Evolutionary conservation across 495 filamentous ascomycete species (phyloP), one percentile per base, ranked within the genome.

Genomic region (Xylaria palmicola): DNA sequence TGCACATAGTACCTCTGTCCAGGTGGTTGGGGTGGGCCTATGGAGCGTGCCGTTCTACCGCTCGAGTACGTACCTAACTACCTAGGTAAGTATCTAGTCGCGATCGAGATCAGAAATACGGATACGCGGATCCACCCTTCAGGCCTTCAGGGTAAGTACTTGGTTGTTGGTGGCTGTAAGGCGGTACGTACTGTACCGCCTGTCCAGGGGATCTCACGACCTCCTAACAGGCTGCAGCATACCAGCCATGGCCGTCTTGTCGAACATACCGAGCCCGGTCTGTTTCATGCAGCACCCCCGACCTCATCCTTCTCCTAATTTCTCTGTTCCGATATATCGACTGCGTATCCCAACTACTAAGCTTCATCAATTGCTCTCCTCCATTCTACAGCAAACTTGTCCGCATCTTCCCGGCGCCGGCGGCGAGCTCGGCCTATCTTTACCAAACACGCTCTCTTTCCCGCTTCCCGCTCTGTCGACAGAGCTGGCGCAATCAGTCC

Each of bases 101-200:
- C n/a, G n/a, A n/a, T n/a, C n/a, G 3, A 22, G 27, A 43, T 20
- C 49, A 44, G 59, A 61, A n/a, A 61, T 61, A 61, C 59, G 59
- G 50, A 54, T 61, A 61, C 59, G 59, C 59, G 41, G 59, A 17
- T 39, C 41, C 45, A 20, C 39, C 19, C 17, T 22, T 12, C 36
- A 9, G 20, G 22, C 15, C 48, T 10, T 45, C n/a, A n/a, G n/a
- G n/a, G n/a, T n/a, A n/a, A n/a, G n/a, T n/a, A n/a, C n/a, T n/a
- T n/a, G n/a, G n/a, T n/a, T n/a, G n/a, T n/a, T n/a, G n/a, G n/a
- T n/a, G n/a, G n/a, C n/a, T n/a, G n/a, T n/a, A n/a, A n/a, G n/a
- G n/a, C n/a, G n/a, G n/a, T n/a, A n/a, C n/a, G n/a, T n/a, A n/a
- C n/a, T n/a, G n/a, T n/a, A n/a, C n/a, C n/a, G n/a, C n/a, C n/a